phyloP scores from a whole-genome alignment of 768 basidiomycete species.

The Trametes villosa region DNA sequence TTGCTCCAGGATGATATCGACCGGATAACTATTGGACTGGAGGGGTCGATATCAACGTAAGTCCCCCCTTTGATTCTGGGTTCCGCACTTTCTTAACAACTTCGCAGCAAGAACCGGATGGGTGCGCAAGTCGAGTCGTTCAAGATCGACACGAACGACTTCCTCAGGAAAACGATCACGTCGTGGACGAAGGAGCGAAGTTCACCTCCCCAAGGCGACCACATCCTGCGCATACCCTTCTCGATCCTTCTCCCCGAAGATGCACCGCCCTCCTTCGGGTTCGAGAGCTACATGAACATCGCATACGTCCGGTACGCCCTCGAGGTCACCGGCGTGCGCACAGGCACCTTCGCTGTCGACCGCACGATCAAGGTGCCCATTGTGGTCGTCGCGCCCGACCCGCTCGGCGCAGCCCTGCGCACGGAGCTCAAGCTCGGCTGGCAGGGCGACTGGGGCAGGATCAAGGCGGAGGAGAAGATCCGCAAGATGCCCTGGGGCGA shows the following conservation, averaged over 20 bases:
- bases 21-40: slow-evolving; percentile 27
- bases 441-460: slow-evolving; percentile 24
- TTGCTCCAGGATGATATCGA: slow-evolving; percentile 23
- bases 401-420: slow-evolving; percentile 16
- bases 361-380: slow-evolving; percentile 15
- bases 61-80: background rate
- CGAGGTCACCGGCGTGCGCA: slow-evolving; percentile 25
- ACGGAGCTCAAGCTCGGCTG: slow-evolving; percentile 20
- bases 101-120: slow-evolving; percentile 5
- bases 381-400: slow-evolving; percentile 23
- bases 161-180: slow-evolving; percentile 18
- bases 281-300: slow-evolving; percentile 12
- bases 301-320: slow-evolving; percentile 28
- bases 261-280: slow-evolving; percentile 28
- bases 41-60: slow-evolving; percentile 28
- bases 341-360: slow-evolving; percentile 25
- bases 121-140: background rate
- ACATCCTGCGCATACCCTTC: slow-evolving; percentile 27
- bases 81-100: background rate
- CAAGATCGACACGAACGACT: slow-evolving; percentile 13
- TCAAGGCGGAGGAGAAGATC: slow-evolving; percentile 15
- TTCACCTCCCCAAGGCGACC: slow-evolving; percentile 19
- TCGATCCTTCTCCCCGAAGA: slow-evolving; percentile 20
- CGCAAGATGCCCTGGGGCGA: slow-evolving; percentile 28
- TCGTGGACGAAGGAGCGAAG: slow-evolving; percentile 21